Percentiles rank a stretch among this genome's conserved stretches.
Conservation (phyloP, 768 basidiomycete genomes). For the Candolleomyces efflorescens region DNA sequence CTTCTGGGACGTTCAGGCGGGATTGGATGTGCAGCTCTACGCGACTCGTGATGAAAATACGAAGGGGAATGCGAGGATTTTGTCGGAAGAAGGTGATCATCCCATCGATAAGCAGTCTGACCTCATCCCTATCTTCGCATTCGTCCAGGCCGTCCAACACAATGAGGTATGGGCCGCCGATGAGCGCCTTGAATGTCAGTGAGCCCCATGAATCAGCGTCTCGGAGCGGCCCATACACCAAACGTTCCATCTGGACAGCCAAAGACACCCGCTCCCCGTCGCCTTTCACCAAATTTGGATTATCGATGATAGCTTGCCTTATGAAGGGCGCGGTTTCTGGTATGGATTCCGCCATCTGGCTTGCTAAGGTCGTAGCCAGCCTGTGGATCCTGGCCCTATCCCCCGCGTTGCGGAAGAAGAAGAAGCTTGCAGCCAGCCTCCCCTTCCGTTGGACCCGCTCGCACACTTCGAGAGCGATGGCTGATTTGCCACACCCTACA, state of each 20-base stretch:
- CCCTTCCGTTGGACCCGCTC: neutral
- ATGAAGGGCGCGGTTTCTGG: neutral
- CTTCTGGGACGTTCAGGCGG: neutral
- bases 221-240: neutral
- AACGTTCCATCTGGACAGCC: neutral
- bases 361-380: slow-evolving; percentile 11
- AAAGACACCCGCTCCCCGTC: neutral
- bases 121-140: neutral
- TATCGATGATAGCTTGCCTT: neutral
- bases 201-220: neutral
- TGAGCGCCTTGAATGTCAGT: too few relatives aligned
- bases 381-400: neutral
- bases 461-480: slow-evolving; percentile 13
- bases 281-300: neutral
- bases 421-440: slow-evolving; percentile 12
- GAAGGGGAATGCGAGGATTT: neutral
- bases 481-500: slow-evolving; percentile 17
- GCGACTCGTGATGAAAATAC: neutral
- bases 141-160: neutral
- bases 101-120: neutral
- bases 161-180: neutral
- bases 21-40: neutral
- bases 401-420: slow-evolving; percentile 7
- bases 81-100: neutral
- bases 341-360: neutral